phyloP scores from a whole-genome alignment of 768 basidiomycete genomes.

The Mycena venus region DNA sequence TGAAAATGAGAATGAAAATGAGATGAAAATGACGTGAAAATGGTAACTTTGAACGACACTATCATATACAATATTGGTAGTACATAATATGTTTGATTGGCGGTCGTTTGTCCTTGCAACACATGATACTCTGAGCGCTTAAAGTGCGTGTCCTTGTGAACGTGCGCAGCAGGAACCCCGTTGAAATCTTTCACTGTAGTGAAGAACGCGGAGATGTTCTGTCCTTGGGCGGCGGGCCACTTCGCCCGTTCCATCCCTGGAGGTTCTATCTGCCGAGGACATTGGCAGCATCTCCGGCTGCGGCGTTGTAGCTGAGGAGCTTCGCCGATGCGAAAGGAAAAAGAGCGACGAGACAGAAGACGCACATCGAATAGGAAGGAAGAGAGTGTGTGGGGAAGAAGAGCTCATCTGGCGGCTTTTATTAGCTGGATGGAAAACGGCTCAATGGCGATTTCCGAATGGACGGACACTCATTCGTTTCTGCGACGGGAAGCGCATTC shows the following conservation, averaged over 20 bases:
- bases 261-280: neutral
- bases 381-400: neutral
- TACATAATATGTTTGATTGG: neutral
- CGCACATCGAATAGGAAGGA: neutral
- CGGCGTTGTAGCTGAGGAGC: neutral
- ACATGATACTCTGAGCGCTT: neutral
- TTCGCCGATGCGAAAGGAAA: neutral
- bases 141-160: neutral
- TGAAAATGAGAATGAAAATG: too few relatives aligned
- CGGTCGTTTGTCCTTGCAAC: neutral
- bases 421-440: neutral
- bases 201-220: neutral
- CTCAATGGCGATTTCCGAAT: neutral
- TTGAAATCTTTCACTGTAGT: neutral
- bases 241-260: neutral
- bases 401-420: neutral
- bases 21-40: too few relatives aligned
- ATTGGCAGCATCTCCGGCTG: neutral
- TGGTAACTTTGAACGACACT: too few relatives aligned
- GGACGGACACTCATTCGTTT: too few relatives aligned
- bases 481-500: too few relatives aligned
- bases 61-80: too few relatives aligned
- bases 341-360: neutral
- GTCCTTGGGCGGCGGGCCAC: neutral
- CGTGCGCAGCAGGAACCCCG: neutral